Base-by-base conservation (phyloP, 345 rosid genomes). In the Populus ilicifolia region DNA sequence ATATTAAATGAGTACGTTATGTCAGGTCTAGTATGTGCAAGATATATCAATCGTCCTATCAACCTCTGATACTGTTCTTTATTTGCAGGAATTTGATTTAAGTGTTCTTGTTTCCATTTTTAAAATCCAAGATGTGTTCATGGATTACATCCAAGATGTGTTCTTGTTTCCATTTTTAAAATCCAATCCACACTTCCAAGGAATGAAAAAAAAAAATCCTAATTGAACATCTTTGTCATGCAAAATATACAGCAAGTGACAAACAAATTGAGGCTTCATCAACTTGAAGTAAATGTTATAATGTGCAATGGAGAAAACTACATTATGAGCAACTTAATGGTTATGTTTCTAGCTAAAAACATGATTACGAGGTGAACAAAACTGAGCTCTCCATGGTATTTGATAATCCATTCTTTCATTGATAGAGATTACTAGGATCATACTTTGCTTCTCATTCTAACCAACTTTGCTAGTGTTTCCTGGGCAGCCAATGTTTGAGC, bases 361-460 rank as follows among this genome's bases (percentile, higher is more conserved):
- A 48, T 80, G 59, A 56, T 61, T 68, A 78, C 85, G 75, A 35
- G 35, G 74, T 74, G 33, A 83, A 75, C 83, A 83, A 82, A 84
- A 81, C 82, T 81, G 76, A 76, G 78, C 77, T 81, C 73, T 69
- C 48, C 44, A 3, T 18, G 5, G 36, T 9, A n/a, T 41, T 13
- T 56, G 16, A 8, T 11, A 6, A 21, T 11, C 27, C 14, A 29
- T 63, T 63, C 69, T 14, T 64, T 64, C 67, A 8, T 64, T 1
- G 17, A 8, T 12, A 64, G 16, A 64, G 30, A 5, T 33, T 10
- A 14, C 50, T 52, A 18, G 68, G 27, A 43, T 89, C 83, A 93
- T 76, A 91, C 87, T 86, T 94, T 93, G 88, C 95, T 91, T 80
- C 97, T 89, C 98, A 91, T 90, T 84, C 96, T 89, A 75, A 93